phyloP scores from a whole-genome alignment of 345 rosid genomes.

The Salix dunnii region DNA sequence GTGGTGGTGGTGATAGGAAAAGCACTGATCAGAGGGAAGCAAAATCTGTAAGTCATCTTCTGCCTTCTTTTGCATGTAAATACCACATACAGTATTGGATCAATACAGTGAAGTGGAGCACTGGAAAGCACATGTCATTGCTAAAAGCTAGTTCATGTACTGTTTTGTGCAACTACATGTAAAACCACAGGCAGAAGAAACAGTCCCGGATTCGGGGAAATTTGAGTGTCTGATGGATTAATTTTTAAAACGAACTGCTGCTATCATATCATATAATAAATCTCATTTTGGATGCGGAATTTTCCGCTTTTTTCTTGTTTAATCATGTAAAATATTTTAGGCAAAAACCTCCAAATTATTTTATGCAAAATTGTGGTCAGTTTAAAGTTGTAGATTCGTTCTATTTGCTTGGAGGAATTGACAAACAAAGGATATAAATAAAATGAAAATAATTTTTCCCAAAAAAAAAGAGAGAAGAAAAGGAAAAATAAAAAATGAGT shows the following conservation, averaged over 20 bases:
- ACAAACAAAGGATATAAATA: no score
- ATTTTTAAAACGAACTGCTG: neutral
- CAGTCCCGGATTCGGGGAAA: neutral
- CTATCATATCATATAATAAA: neutral
- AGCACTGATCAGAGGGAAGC: conserved; percentile 7
- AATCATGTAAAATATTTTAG: no score
- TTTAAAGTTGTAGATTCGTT: no score
- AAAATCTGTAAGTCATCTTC: neutral
- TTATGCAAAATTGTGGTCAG: no score
- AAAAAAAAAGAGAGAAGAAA: no score
- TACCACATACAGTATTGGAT: neutral
- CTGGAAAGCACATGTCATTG: neutral
- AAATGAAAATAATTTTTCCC: no score
- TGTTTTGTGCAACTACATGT: neutral
- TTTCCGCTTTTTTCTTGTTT: neutral
- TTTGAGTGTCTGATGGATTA: neutral
- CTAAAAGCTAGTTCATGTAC: neutral
- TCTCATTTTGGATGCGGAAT: neutral
- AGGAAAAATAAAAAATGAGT: no score
- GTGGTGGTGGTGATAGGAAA: neutral
- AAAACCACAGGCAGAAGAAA: neutral
- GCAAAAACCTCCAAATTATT: no score
- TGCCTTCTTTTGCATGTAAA: neutral
- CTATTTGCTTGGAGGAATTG: no score
- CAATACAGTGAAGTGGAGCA: neutral